These are phyloP conservation scores for Blastobotrys robertii DNA, from an alignment of 805 yeast species.

Conservation along the genomic window DNA sequence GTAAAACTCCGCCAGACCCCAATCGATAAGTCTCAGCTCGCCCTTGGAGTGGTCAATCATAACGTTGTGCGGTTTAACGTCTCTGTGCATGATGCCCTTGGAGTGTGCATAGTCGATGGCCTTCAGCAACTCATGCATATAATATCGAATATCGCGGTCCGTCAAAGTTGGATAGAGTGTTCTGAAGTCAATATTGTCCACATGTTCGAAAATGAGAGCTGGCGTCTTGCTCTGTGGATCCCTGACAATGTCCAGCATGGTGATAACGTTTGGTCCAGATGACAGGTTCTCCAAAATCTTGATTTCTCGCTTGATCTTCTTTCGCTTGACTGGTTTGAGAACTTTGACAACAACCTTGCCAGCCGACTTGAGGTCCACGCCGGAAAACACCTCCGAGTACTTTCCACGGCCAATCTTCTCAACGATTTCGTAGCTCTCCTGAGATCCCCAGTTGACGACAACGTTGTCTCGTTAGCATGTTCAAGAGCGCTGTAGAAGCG, in stretches of 20 bases:
- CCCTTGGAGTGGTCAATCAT: constrained; percentile 71
- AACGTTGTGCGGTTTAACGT: constrained; percentile 87
- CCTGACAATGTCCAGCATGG: constrained; percentile 72
- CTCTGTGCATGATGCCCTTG: constrained; percentile 92
- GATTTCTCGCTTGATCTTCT: constrained; percentile 86
- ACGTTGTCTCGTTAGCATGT: constrained; percentile 37
- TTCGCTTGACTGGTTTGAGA: constrained; percentile 84
- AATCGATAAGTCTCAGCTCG: constrained; percentile 70
- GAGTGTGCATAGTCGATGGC: constrained; percentile 87
- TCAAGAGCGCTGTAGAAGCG: too few species aligned
- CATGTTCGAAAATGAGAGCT: constrained; percentile 75
- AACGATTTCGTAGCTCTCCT: constrained; percentile 74
- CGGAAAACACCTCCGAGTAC: constrained; percentile 88
- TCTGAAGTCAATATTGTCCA: constrained; percentile 79
- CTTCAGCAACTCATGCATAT: constrained; percentile 69
- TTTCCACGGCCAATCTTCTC: constrained; percentile 86
- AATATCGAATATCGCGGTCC: constrained; percentile 66
- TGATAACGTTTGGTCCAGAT: constrained; percentile 74
- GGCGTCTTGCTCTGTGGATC: constrained; percentile 70
- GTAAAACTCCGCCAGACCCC: constrained; percentile 93
- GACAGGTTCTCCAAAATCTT: constrained; percentile 76
- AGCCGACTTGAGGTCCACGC: constrained; percentile 50
- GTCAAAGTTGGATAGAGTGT: constrained; percentile 73
- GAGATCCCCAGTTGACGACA: constrained; percentile 74
- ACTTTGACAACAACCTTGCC: constrained; percentile 78